Conservation (phyloP, 257 asterid species). For the Fraxinus cuspidata region DNA sequence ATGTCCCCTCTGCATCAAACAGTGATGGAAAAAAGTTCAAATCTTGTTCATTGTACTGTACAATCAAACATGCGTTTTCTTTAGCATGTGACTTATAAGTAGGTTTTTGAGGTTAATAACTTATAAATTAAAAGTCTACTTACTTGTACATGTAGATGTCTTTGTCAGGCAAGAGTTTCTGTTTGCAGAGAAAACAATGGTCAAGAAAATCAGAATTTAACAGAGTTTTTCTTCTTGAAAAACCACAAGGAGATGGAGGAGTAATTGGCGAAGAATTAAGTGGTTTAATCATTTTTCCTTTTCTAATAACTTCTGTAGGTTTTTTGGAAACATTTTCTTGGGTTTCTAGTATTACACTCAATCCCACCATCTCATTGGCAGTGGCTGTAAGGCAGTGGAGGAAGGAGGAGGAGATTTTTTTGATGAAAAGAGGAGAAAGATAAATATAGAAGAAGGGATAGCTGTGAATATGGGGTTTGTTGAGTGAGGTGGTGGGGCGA, state of each 20-base stretch:
- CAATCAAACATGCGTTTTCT: not conserved
- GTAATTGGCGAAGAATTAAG: slow-evolving; percentile 28
- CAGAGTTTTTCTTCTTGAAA: slow-evolving; percentile 23
- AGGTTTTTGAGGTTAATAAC: not conserved
- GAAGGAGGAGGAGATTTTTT: not conserved
- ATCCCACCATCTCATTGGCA: slow-evolving; percentile 78
- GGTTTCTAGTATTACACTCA: slow-evolving; percentile 75
- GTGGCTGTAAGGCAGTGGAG: slow-evolving; percentile 20
- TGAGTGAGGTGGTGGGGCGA: slow-evolving; percentile 4
- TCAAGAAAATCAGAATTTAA: slow-evolving; percentile 58
- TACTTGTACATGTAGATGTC: slow-evolving; percentile 99
- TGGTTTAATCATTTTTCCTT: slow-evolving; percentile 61
- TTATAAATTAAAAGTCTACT: slow-evolving; percentile 19
- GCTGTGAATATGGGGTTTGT: slow-evolving; percentile 2
- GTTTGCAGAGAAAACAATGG: slow-evolving; percentile 68
- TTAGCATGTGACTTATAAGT: not conserved
- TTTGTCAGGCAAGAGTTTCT: slow-evolving; percentile 64
- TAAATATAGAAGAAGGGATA: slow-evolving; percentile 22
- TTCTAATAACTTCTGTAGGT: slow-evolving; percentile 59
- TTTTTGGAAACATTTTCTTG: slow-evolving; percentile 30
- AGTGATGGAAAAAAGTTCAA: no score
- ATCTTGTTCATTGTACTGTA: no score
- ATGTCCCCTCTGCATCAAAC: slow-evolving; percentile 70
- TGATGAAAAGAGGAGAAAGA: slow-evolving; percentile 13
- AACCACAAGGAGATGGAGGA: slow-evolving; percentile 28